Base-by-base conservation (phyloP, 73 alveolate genomes). In the Diophrys sp. region DNA sequence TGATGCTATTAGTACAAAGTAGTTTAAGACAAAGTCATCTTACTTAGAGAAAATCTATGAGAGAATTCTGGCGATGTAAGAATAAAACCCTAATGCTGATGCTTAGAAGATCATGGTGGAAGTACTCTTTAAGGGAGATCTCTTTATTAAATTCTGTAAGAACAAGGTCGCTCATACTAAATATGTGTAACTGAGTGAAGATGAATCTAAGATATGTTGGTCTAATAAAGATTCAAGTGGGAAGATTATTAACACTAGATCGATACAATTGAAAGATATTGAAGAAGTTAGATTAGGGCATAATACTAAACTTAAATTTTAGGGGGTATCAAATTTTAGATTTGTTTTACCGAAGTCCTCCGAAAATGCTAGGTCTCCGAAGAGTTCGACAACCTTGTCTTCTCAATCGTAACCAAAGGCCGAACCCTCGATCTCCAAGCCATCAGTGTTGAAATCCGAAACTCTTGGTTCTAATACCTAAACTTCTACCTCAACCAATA, bases 401-500 rank as follows among this genome's bases (percentile, higher is more conserved):
- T 89, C 68, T 89, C 93, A 14, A 85, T 89, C 0, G 67, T 89
- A 8, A 77, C 92, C 27, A 54, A 62, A 18, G 73, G 73, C 8
- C 68, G 96, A 56, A 68, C 93, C n/a, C 73, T 89, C 0, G 96
- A 89, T 76, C 67, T 89, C 0, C 44, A 85, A 57, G 82, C 89
- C 8, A 68, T 67, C 30, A 82, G 62, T 28, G 71, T 80, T 44
- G 91, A 85, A 72, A 81, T 78, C 1, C 79, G 90, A 69, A 78
- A 84, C 34, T 70, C 77, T 31, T 89, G 96, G 96, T 86, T 89
- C 26, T 84, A 89, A 62, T 82, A 85, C 72, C 71, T 89, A 23
- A 89, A 81, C 66, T 44, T 44, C 62, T 44, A 44, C 5, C n/a
- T 44, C 5, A 44, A 44, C 62, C 62, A 44, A 44, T 18, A 44